A percentile compares a stretch with the other conserved stretches of the same genome.
These are phyloP conservation scores for Xylariales sp. DNA, from an alignment of 2,329 filamentous ascomycete genomes.

Conservation along the genomic window DNA sequence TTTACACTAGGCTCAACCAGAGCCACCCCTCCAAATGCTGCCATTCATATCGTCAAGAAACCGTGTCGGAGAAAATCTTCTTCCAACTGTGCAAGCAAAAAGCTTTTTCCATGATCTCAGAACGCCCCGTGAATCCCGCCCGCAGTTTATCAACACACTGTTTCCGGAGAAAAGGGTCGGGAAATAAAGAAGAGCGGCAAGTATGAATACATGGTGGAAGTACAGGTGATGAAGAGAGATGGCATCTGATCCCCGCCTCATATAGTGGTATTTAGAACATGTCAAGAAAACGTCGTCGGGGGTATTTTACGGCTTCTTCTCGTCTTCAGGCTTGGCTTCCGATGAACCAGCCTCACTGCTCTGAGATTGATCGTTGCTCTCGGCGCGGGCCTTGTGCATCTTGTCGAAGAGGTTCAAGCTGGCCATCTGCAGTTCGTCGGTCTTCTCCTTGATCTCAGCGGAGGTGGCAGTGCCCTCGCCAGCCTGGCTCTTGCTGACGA, in stretches of 20 bases:
- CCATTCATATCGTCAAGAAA: slow-evolving; percentile 43
- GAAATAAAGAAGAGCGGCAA: slow-evolving; percentile 27
- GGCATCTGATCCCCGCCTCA: slow-evolving; percentile 30
- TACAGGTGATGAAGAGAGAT: slow-evolving; percentile 36
- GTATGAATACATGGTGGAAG: slow-evolving; percentile 47
- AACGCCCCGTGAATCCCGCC: slow-evolving; percentile 27
- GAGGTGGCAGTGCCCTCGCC: slow-evolving; percentile 83
- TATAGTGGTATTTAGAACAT: slow-evolving; percentile 16
- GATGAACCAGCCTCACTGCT: no score
- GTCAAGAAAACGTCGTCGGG: slow-evolving; percentile 13
- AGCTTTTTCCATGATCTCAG: slow-evolving; percentile 27
- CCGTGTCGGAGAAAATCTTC: slow-evolving; percentile 17
- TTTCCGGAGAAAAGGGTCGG: slow-evolving; percentile 16
- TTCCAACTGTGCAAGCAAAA: slow-evolving; percentile 19
- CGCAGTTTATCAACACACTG: slow-evolving; percentile 32
- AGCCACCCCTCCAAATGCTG: slow-evolving; percentile 35
- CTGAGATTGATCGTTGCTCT: slow-evolving; percentile 55
- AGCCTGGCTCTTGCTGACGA: slow-evolving; percentile 89
- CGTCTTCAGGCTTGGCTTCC: slow-evolving; percentile 48
- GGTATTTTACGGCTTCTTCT: slow-evolving; percentile 58
- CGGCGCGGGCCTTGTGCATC: slow-evolving; percentile 93
- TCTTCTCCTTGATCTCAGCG: slow-evolving; percentile 96
- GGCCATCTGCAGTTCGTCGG: slow-evolving; percentile 92
- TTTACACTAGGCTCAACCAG: slow-evolving; percentile 34
- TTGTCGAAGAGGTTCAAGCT: slow-evolving; percentile 98